phyloP scores from a whole-genome alignment of 768 basidiomycete genomes.

The Zangia roseola region DNA sequence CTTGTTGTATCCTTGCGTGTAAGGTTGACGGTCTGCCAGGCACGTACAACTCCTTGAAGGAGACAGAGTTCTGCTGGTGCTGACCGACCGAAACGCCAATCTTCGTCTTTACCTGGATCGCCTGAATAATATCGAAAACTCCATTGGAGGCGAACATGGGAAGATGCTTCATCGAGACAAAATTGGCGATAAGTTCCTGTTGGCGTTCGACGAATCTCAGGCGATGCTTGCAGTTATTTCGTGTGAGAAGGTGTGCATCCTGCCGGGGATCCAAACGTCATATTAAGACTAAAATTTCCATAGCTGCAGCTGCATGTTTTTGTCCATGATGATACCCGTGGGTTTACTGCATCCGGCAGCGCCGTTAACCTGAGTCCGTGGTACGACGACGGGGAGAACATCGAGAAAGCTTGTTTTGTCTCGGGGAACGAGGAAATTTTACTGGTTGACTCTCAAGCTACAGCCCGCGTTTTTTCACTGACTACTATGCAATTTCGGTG shows the following conservation, averaged over 20 bases:
- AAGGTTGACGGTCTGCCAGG: constrained; percentile 16
- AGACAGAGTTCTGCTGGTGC: constrained; percentile 39
- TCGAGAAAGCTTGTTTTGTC: constrained; percentile 45
- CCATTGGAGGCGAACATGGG: constrained; percentile 31
- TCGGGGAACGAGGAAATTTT: constrained; percentile 52
- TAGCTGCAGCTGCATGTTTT: constrained; percentile 46
- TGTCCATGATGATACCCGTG: constrained; percentile 46
- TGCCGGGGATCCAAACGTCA: neutral
- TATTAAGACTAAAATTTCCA: neutral
- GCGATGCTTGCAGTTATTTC: constrained; percentile 47
- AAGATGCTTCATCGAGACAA: constrained; percentile 43
- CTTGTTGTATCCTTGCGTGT: neutral
- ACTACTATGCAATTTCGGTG: constrained; percentile 56
- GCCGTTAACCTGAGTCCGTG: constrained; percentile 44
- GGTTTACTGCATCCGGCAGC: constrained; percentile 43
- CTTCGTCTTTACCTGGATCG: constrained; percentile 40
- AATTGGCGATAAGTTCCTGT: constrained; percentile 42
- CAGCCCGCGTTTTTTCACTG: constrained; percentile 52
- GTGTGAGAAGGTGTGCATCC: constrained; percentile 38
- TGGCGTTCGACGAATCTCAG: constrained; percentile 53
- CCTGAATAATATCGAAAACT: constrained; percentile 31
- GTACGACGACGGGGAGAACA: constrained; percentile 38
- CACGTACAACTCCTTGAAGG: constrained; percentile 41
- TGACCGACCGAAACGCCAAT: constrained; percentile 33
- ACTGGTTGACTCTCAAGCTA: constrained; percentile 44